These are phyloP conservation scores for Trichophaea hybrida DNA, from an alignment of 2,329 filamentous ascomycete species.

Conservation along the genomic window DNA sequence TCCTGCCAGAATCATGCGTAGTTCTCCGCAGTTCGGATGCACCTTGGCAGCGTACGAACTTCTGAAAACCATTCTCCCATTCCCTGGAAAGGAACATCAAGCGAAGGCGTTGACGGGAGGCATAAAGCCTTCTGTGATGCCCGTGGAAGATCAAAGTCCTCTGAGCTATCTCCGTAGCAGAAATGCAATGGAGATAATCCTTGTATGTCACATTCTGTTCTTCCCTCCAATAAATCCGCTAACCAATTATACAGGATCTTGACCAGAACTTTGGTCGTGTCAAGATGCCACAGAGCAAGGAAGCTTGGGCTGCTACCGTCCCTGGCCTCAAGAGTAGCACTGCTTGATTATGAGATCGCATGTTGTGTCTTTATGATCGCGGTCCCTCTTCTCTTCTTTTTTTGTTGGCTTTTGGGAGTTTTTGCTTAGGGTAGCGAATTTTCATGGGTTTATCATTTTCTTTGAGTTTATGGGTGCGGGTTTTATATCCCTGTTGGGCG, in stretches of 20 bases:
- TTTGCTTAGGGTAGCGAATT: conserved; percentile 2
- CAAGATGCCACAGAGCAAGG: conserved; percentile 4
- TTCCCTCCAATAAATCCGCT: not conserved
- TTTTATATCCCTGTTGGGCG: not conserved
- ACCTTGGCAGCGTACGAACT: conserved; percentile 92
- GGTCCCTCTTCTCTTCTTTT: not conserved
- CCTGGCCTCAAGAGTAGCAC: not conserved
- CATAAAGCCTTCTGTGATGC: conserved; percentile 47
- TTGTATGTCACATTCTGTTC: conserved; percentile 10
- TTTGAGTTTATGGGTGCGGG: not conserved
- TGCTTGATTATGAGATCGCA: not conserved
- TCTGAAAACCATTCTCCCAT: conserved; percentile 64
- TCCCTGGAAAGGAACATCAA: conserved; percentile 51
- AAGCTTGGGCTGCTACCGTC: not conserved
- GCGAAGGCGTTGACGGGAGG: conserved; percentile 44
- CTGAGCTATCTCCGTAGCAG: conserved; percentile 29
- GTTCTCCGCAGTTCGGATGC: conserved; percentile 94
- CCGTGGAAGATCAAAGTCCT: conserved; percentile 49
- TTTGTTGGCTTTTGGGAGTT: not conserved
- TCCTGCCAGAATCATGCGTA: conserved; percentile 84
- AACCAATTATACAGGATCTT: conserved; percentile 10
- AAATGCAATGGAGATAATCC: conserved; percentile 23
- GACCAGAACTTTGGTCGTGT: conserved; percentile 14
- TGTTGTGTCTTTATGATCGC: not conserved
- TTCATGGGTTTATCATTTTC: not conserved